phyloP scores from a whole-genome alignment of 2,329 filamentous ascomycete genomes.

The Neonectria punicea region DNA sequence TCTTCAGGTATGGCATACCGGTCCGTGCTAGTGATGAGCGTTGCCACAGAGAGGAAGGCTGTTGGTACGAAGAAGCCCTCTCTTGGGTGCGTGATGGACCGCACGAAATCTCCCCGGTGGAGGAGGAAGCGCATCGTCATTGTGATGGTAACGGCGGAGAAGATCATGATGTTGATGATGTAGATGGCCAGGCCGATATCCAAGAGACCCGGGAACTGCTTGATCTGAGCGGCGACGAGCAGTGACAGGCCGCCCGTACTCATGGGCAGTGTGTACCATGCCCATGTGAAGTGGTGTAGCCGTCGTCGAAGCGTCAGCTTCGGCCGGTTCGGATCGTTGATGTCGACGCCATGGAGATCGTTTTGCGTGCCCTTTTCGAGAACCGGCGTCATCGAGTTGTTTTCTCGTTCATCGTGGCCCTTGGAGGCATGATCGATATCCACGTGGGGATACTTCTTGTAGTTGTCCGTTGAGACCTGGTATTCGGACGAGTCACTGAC shows the following conservation, averaged over 20 bases:
- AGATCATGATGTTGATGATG: slow-evolving; percentile 73
- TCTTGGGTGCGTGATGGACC: slow-evolving; percentile 69
- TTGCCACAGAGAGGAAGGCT: slow-evolving; percentile 74
- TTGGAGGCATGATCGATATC: neutral
- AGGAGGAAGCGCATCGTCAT: slow-evolving; percentile 71
- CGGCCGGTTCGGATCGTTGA: slow-evolving; percentile 34
- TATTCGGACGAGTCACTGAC: neutral
- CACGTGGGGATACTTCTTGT: neutral
- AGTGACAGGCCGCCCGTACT: slow-evolving; percentile 76
- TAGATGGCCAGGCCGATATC: slow-evolving; percentile 75
- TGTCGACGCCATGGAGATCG: slow-evolving; percentile 12
- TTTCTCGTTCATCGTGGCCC: neutral
- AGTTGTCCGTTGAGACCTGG: neutral
- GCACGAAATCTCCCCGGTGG: slow-evolving; percentile 62
- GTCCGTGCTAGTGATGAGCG: slow-evolving; percentile 73
- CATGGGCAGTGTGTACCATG: slow-evolving; percentile 82
- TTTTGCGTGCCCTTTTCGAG: neutral
- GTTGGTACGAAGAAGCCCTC: slow-evolving; percentile 79
- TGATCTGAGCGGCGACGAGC: slow-evolving; percentile 71
- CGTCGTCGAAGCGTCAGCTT: slow-evolving; percentile 55
- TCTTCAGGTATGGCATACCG: slow-evolving; percentile 69
- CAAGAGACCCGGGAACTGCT: slow-evolving; percentile 69
- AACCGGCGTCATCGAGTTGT: neutral
- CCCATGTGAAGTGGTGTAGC: slow-evolving; percentile 72
- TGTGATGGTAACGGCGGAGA: slow-evolving; percentile 61